Base-by-base conservation (phyloP, 108 stramenopile species). In the Chaetoceros tenuissimus region DNA sequence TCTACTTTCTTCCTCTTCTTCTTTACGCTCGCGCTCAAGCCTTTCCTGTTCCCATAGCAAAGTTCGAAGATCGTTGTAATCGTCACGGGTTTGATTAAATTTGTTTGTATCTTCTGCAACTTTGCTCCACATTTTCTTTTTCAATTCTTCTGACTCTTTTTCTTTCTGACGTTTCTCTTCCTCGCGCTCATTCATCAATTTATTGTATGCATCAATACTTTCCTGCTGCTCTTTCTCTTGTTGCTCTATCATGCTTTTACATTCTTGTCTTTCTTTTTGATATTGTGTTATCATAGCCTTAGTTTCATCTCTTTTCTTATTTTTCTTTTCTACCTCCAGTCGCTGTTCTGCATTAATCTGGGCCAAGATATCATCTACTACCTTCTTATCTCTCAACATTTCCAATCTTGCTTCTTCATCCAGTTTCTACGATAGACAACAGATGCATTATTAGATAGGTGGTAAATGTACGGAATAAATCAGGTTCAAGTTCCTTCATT, bases 41-140 rank as follows among this genome's bases (percentile, higher is more conserved):
- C 78, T 49, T 63, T 84, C 82, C 62, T 84, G 79, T 52, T 80
- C 79, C 82, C 82, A 84, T 45, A 80, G 56, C 63, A 84, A 55
- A 44, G 72, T 72, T 31, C 82, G 76, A 24, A 80, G 46, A 49
- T 28, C 52, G 34, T 73, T 70, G 63, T 75, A 64, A 28, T 84
- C 81, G 26, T 77, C 78, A 46, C 77, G 72, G 19, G 62, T 57
- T 46, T 75, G 61, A 23, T 47, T 75, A 34, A 59, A 57, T 29
- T 68, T 75, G 30, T 61, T 57, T 25, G 78, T 74, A 51, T 72
- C 71, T 28, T 79, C 74, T 48, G 72, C 74, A 28, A 79, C 78
- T 51, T 60, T 72, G 22, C 66, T 31, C 74, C 71, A 75, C 46
- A 55, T 55, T 17, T 67, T 59, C 22, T 74, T 63, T 63, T 72